A percentile compares a stretch with the other conserved stretches of the same genome.
These are phyloP conservation scores for Rosa chinensis DNA, from an alignment of 306 rosid genomes.

Conservation along the genomic window DNA sequence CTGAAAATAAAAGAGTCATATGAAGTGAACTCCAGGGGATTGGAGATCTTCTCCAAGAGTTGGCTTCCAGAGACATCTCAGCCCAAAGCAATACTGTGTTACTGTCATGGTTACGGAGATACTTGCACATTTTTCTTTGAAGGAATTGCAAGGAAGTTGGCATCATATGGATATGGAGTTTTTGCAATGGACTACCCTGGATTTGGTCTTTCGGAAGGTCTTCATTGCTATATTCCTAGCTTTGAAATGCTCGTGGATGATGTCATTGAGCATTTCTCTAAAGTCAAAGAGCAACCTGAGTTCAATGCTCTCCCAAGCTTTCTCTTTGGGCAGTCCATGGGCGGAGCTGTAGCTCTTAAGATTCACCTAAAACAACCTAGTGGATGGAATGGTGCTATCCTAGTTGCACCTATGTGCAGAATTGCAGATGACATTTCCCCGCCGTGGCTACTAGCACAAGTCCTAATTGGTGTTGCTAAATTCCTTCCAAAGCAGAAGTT, in stretches of 20 bases:
- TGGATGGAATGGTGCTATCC: constrained; percentile 87
- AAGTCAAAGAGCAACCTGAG: constrained; percentile 68
- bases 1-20: constrained; percentile 69
- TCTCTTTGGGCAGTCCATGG: constrained; percentile 89
- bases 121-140: constrained; percentile 94
- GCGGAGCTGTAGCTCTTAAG: constrained; percentile 91
- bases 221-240: constrained; percentile 69
- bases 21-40: constrained; percentile 68
- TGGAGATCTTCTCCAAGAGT: constrained; percentile 72
- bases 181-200: constrained; percentile 97
- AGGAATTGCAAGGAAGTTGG: constrained; percentile 90
- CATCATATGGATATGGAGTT: constrained; percentile 69
- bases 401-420: constrained; percentile 97
- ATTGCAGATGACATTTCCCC: constrained; percentile 93
- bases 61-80: constrained; percentile 68
- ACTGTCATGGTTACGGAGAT: constrained; percentile 94
- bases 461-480: constrained; percentile 58
- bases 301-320: constrained; percentile 65
- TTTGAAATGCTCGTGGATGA: constrained; percentile 72
- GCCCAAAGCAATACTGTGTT: constrained; percentile 74
- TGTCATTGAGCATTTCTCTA: constrained; percentile 76
- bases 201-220: constrained; percentile 96
- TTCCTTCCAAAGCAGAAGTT: constrained; percentile 77
- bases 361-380: constrained; percentile 75
- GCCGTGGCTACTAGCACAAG: constrained; percentile 51